A percentile compares a stretch with the other conserved stretches of the same genome.
Conservation (phyloP, 1,284 basidiomycete species). For the Moniliella sp. region DNA sequence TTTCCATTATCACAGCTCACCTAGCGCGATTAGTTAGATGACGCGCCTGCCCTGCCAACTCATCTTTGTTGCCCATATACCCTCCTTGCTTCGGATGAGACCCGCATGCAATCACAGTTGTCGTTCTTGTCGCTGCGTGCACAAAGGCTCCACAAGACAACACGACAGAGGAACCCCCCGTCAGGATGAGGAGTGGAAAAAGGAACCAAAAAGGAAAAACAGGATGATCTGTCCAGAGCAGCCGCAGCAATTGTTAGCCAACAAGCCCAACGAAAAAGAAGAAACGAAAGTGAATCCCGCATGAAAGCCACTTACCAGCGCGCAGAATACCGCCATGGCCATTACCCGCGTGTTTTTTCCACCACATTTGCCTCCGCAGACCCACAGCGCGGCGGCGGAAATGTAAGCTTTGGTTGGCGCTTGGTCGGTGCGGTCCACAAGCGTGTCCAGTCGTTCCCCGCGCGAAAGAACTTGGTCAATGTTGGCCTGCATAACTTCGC, state of each 20-base stretch:
- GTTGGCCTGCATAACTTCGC: conserved; percentile 70
- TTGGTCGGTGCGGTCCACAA: conserved; percentile 89
- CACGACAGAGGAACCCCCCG: too few species aligned
- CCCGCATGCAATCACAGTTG: too few species aligned
- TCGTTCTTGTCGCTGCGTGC: too few species aligned
- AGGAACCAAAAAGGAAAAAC: not conserved
- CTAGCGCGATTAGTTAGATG: too few species aligned
- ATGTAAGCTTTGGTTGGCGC: conserved; percentile 83
- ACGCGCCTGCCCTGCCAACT: too few species aligned
- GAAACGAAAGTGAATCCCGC: not conserved
- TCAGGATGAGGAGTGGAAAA: too few species aligned
- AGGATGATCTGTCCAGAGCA: not conserved
- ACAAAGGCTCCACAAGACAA: too few species aligned
- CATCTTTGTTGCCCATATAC: too few species aligned
- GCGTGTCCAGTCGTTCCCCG: conserved; percentile 80
- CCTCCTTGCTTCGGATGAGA: too few species aligned
- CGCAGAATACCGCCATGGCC: conserved; percentile 50
- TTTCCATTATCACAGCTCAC: too few species aligned
- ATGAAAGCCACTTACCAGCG: conserved; percentile 43
- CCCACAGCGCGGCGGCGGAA: conserved; percentile 73
- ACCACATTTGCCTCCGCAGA: conserved; percentile 83
- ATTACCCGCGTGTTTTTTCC: conserved; percentile 50
- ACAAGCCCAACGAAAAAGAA: not conserved
- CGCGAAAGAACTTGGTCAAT: conserved; percentile 58
- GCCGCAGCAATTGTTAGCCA: not conserved